A percentile compares a stretch with the other conserved stretches of the same genome.
Conservation (phyloP, 202 grass and related monocot species). For the Schoenoplectus triqueter region DNA sequence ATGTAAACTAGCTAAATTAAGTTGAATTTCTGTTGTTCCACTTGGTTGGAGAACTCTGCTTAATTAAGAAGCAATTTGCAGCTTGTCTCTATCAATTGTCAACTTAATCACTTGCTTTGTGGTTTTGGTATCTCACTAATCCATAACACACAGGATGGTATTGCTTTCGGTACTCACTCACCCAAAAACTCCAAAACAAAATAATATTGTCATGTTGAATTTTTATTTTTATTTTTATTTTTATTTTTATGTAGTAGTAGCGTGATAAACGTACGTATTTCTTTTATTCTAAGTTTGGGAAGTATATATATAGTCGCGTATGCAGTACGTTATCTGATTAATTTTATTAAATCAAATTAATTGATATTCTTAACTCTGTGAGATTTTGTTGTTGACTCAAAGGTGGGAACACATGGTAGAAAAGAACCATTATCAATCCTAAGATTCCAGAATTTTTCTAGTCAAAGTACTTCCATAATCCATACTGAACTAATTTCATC, state of each 20-base stretch:
- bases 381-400: not conserved
- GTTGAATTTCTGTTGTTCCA: constrained; percentile 22
- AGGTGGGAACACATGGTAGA: constrained; percentile 12
- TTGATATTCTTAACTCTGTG: not conserved
- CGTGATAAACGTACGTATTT: not conserved
- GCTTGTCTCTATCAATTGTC: constrained; percentile 38
- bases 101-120: constrained; percentile 43
- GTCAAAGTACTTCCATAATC: constrained; percentile 28
- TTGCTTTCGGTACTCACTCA: constrained; percentile 29
- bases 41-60: constrained; percentile 29
- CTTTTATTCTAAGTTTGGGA: not conserved
- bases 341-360: not conserved
- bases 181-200: not conserved
- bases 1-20: constrained; percentile 15
- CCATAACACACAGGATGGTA: not conserved
- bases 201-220: not conserved
- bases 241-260: not conserved
- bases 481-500: constrained; percentile 32
- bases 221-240: not conserved
- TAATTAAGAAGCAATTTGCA: constrained; percentile 13
- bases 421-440: not conserved
- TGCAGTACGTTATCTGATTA: not conserved
- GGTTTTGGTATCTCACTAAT: constrained; percentile 43
- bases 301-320: not conserved
- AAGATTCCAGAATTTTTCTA: constrained; percentile 26